Base-by-base conservation (phyloP, 768 basidiomycete species). In the Inosperma sp. region DNA sequence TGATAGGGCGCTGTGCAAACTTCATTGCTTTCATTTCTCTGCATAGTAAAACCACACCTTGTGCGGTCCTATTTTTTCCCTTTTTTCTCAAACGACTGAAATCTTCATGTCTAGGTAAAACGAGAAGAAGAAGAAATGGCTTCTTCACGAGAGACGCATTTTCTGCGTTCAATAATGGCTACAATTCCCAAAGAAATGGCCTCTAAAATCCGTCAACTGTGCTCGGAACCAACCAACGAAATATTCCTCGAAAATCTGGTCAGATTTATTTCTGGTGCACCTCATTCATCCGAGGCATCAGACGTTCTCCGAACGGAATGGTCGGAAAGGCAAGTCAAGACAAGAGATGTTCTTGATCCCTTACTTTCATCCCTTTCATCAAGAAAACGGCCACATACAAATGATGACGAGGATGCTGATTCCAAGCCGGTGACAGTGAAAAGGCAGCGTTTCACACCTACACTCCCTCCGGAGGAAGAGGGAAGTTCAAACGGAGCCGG, bases 261-360 rank as follows among this genome's bases (percentile, higher is more conserved):
- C 25, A 67, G 75, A 33, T 72, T 79, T 46, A 55, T 76, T 5
- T 52, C 56, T 25, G 78, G 76, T 19, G 75, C 69, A 14, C 68
- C 68, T 10, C 66, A 65, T 56, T 60, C 68, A 12, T 50, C 69
- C 8, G 62, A 66, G 17, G 54, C 68, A 9, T 60, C 67, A 1
- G 54, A 62, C 16, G 56, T 62, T 19, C 63, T 69, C 48, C 75
- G 76, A 73, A 49, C 62, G 16, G 63, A 65, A 43, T 66, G 68
- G 30, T 75, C 75, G 48, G 50, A 56, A 9, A 57, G 9, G 1
- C 16, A 27, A 58, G 14, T 59, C 67, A 9, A 57, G 57, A 60
- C 67, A 7, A 55, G 7, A 26, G 53, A 62, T 12, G 62, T 66
- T 13, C 50, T 75, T 1, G 48, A 64, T 31, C 57, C 55, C 7